A percentile compares a stretch with the other conserved stretches of the same genome.
Evolutionary conservation across 805 yeast species (phyloP).

Genomic region (Teunomyces kruisii): DNA sequence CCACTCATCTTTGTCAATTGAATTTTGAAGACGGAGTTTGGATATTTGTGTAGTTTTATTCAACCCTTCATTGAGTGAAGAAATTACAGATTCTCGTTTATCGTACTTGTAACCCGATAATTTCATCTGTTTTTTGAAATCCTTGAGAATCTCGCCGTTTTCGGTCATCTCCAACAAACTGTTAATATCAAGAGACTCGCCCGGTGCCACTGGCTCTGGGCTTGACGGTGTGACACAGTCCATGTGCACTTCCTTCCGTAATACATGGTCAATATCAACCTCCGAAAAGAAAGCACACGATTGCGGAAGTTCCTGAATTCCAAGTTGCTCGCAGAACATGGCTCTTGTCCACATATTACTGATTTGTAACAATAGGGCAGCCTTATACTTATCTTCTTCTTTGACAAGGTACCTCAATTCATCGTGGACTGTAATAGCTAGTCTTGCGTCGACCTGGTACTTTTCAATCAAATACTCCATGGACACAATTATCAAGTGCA

Average conservation of each 20-base stretch:
- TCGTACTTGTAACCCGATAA: conserved; percentile 10
- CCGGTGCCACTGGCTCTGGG: conserved; percentile 61
- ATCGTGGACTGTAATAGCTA: conserved; percentile 90
- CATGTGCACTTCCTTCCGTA: conserved; percentile 90
- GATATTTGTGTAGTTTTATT: conserved; percentile 17
- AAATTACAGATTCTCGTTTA: conserved; percentile 15
- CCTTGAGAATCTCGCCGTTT: conserved; percentile 10
- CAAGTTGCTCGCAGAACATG: conserved; percentile 89
- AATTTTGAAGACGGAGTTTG: conserved; percentile 27
- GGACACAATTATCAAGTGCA: conserved; percentile 78
- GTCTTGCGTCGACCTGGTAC: conserved; percentile 70
- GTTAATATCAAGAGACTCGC: conserved; percentile 69
- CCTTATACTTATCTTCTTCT: conserved; percentile 70
- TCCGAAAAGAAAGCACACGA: conserved; percentile 94
- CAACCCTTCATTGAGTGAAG: conserved; percentile 15
- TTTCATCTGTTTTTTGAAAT: conserved; percentile 2
- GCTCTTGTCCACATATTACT: conserved; percentile 96
- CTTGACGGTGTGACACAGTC: conserved; percentile 92
- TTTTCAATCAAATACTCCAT: conserved; percentile 78
- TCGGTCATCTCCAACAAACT: conserved; percentile 45
- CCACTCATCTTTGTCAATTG: conserved; percentile 27
- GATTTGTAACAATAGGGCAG: conserved; percentile 82
- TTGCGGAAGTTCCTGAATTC: conserved; percentile 87
- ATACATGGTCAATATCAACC: conserved; percentile 83
- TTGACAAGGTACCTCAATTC: conserved; percentile 82